Evolutionary conservation across 2,329 filamentous ascomycete species (phyloP).

Genomic region (Fusarium goolgardi): DNA sequence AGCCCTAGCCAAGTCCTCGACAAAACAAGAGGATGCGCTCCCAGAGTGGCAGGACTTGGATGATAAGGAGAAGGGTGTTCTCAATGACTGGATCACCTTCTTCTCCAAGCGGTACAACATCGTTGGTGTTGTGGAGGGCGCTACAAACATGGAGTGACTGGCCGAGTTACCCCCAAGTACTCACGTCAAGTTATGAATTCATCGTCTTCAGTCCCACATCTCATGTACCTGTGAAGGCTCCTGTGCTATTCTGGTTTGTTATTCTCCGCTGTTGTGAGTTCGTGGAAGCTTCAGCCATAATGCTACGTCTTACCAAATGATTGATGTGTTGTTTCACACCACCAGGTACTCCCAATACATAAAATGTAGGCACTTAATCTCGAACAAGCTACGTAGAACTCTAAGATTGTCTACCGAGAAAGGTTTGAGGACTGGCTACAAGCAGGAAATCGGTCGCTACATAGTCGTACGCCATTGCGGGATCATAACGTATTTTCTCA

Average conservation of each 20-base stretch:
- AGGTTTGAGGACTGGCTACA: background rate
- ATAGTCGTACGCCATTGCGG: background rate
- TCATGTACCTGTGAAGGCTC: background rate
- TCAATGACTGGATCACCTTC: slow-evolving; percentile 95
- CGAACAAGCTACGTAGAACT: background rate
- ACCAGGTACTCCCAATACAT: background rate
- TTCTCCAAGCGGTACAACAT: slow-evolving; percentile 98
- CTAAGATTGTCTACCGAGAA: background rate
- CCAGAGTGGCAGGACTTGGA: slow-evolving; percentile 85
- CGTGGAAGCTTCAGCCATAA: slow-evolving; percentile 1
- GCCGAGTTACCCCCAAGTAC: slow-evolving; percentile 35
- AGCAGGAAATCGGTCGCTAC: background rate
- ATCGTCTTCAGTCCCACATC: background rate
- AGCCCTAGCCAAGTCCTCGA: slow-evolving; percentile 86
- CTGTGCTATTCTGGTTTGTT: slow-evolving; percentile 1
- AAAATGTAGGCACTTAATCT: background rate
- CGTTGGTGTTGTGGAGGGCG: slow-evolving; percentile 74
- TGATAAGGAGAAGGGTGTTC: slow-evolving; percentile 84
- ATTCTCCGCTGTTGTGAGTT: slow-evolving; percentile 41
- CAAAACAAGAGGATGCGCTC: slow-evolving; percentile 84
- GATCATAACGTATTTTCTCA: slow-evolving; percentile 4
- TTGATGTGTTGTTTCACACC: background rate
- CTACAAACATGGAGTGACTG: slow-evolving; percentile 64
- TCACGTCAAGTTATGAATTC: slow-evolving; percentile 41
- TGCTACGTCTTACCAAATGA: background rate